These are phyloP conservation scores for Pythium insidiosum DNA, from an alignment of 352 stramenopile species.

Conservation along the genomic window DNA sequence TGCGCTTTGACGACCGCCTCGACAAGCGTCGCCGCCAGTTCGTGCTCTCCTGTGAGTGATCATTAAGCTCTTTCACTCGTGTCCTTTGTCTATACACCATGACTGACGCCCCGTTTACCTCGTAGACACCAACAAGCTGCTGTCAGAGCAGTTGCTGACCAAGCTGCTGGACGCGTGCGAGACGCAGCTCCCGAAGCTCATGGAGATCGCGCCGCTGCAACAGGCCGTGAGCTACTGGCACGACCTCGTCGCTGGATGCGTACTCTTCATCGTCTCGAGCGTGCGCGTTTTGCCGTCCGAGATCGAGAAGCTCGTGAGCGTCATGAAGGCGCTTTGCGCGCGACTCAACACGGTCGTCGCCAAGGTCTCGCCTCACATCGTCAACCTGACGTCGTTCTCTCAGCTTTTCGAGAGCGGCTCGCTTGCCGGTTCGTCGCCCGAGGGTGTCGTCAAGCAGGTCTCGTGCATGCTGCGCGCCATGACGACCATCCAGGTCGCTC, in stretches of 20 bases:
- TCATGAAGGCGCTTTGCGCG: conserved; percentile 47
- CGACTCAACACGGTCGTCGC: conserved; percentile 48
- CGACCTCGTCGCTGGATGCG: conserved; percentile 55
- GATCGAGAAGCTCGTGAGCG: conserved; percentile 35
- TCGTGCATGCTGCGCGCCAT: conserved; percentile 72
- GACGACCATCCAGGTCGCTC: conserved; percentile 57
- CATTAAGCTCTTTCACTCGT: background rate
- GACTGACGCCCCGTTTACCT: background rate
- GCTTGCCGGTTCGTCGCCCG: conserved; percentile 46
- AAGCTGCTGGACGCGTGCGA: conserved; percentile 47
- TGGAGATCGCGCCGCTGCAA: conserved; percentile 44
- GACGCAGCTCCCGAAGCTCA: conserved; percentile 39
- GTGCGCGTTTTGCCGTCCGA: conserved; percentile 39
- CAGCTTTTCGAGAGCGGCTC: conserved; percentile 69
- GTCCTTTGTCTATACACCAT: background rate
- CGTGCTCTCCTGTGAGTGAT: conserved; percentile 30
- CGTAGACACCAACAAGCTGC: conserved; percentile 53
- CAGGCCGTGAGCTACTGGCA: conserved; percentile 75
- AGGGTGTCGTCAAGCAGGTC: conserved; percentile 64
- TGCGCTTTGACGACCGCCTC: conserved; percentile 50
- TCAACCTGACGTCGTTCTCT: conserved; percentile 68
- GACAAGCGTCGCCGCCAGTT: conserved; percentile 55
- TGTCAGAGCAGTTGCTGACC: conserved; percentile 33
- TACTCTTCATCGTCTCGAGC: conserved; percentile 57
- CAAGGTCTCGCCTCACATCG: conserved; percentile 75